phyloP scores from a whole-genome alignment of 257 asterid genomes.

The Echium plantagineum region DNA sequence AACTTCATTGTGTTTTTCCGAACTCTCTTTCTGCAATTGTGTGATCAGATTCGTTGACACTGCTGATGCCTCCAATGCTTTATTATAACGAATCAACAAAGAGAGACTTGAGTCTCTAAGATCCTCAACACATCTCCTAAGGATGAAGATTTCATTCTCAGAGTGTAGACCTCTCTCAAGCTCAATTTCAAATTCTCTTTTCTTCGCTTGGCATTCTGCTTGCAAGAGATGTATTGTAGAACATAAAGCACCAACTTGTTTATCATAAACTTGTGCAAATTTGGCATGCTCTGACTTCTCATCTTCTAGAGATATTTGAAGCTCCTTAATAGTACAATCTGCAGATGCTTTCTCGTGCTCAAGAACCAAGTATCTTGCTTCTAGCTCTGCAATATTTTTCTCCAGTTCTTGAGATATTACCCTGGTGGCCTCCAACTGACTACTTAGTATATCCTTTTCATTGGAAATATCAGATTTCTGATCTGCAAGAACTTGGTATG shows the following conservation, averaged over 20 bases:
- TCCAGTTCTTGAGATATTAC: constrained; percentile 42
- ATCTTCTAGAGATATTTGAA: constrained; percentile 46
- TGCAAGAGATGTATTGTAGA: constrained; percentile 42
- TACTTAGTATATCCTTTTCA: constrained; percentile 49
- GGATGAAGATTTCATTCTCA: constrained; percentile 51
- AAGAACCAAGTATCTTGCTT: constrained; percentile 43
- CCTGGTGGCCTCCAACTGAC: constrained; percentile 44
- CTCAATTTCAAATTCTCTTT: constrained; percentile 50
- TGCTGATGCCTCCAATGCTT: constrained; percentile 34
- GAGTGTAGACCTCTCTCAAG: constrained; percentile 39
- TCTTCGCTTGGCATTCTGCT: constrained; percentile 36
- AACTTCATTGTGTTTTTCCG: constrained; percentile 36
- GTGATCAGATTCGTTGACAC: constrained; percentile 35
- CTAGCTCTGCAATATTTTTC: constrained; percentile 43
- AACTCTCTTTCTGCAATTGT: constrained; percentile 37
- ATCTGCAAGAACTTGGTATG: constrained; percentile 54
- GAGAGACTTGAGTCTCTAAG: constrained; percentile 41
- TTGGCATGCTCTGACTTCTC: constrained; percentile 47
- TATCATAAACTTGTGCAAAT: constrained; percentile 31
- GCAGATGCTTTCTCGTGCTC: constrained; percentile 61
- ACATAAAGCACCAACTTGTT: constrained; percentile 26
- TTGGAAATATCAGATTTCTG: constrained; percentile 52
- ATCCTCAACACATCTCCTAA: constrained; percentile 39
- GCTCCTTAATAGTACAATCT: constrained; percentile 42
- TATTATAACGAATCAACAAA: constrained; percentile 31